Base-by-base conservation (phyloP, 352 stramenopile genomes). In the Elongisporangium anandrum region DNA sequence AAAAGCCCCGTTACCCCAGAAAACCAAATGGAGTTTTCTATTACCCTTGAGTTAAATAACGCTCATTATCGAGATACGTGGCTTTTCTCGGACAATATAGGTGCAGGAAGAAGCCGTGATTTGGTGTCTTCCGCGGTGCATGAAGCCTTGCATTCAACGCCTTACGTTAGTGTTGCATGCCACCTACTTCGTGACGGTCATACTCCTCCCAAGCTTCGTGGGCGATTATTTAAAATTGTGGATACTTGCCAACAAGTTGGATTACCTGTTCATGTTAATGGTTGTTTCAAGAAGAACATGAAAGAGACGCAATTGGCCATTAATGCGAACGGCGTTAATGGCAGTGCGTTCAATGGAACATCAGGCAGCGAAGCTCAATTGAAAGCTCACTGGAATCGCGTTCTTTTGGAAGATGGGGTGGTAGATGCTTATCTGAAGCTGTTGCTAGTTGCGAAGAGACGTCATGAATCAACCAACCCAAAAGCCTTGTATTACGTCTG, bases 201-300 rank as follows among this genome's bases (percentile, higher is more conserved):
- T 8, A 59, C 72, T 53, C 63, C 73, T 21, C 65, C 62, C 23
- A 52, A 59, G 48, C 41, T 90, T n/a, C 63, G 61, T n/a, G 84
- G 84, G n/a, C 77, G 72, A 26, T 39, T 93, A 49, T 91, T 74
- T 63, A 80, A 86, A 17, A 81, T 80, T 57, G 65, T 87, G 20
- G 63, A 81, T 24, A 88, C 74, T 1, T 56, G 60, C 6, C 71
- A 86, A 57, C 29, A 63, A 9, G 75, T 79, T 19, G 81, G 79
- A 0, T 56, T 93, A 21, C 84, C 81, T 1, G 56, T 93, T 22
- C 84, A 93, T 34, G 73, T 93, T 48, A 90, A 90, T 63, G 84
- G 79, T 1, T 88, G 77, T 45, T 93, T 93, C 59, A 92, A 90
- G 58, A 90, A 79, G 22, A 57, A 73, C 15, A 63, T 80, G 16